Evolutionary conservation across 257 asterid species (phyloP), one percentile per base, ranked within the genome.

Genomic region (Fraxinus quadrangulata): DNA sequence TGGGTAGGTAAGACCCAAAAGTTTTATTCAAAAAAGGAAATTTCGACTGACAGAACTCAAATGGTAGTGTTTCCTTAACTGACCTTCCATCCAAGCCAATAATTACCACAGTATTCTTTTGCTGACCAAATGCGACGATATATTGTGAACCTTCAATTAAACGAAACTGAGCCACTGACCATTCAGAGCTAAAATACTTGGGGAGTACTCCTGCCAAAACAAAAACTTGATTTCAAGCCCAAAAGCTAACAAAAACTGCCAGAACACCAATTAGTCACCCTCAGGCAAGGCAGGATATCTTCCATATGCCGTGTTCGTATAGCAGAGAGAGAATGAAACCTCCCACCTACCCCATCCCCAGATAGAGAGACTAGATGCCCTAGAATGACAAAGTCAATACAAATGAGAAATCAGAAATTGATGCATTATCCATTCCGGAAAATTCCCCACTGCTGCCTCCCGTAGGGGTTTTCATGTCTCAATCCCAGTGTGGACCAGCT

Each of bases 71-170:
- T 13, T 9, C 45, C 61, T 49, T 70, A 70, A 73, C 86, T 78
- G 74, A 94, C 99, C 97, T 92, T 82, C 99, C 99, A 89, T 94
- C 96, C 89, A 92, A 81, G 89, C 99, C 97, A 79, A 94, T 92
- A 84, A 94, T 90, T 30, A 91, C 89, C 70, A 92, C 90, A 1
- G 98, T 92, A 76, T 92, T 89, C 85, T 90, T 92, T 81, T 92
- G 96, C 83, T 92, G 97, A 70, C 99, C 99, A 81, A 94, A 94
- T 37, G 97, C 97, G 74, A 89, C 99, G 73, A 89, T 79, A 71
- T 90, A 85, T 84, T 85, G 95, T 49, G 86, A 83, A 78, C 97
- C 97, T 89, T 94, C 99, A 30, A 87, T 94, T 81, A 94, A 81
- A 10, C 97, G 97, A 70, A 92, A 94, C 86, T 92, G 97, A 26